Evolutionary conservation across 192 early-diverging fungal genomes (phyloP).

Genomic region (Backusella australiensis): DNA sequence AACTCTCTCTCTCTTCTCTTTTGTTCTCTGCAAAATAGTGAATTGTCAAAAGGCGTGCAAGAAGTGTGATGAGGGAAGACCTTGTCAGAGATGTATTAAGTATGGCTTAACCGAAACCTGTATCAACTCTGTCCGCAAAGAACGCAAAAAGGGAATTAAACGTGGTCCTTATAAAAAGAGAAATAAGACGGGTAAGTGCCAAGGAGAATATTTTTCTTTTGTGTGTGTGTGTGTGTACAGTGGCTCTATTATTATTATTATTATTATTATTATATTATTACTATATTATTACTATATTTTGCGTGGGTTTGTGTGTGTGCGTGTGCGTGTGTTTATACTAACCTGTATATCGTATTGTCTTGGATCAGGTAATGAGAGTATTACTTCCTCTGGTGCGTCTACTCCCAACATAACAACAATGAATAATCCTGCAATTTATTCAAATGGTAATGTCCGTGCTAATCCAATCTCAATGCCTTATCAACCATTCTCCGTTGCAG

Average conservation of each 20-base stretch:
- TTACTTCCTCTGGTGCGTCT: constrained; percentile 7
- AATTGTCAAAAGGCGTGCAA: constrained; percentile 90
- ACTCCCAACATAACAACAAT: background rate
- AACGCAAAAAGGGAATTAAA: constrained; percentile 79
- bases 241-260: background rate
- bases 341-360: background rate
- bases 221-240: no score
- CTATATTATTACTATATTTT: background rate
- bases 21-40: constrained; percentile 33
- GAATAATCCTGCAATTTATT: constrained; percentile 3
- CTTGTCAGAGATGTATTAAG: constrained; percentile 79
- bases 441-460: background rate
- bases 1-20: background rate
- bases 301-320: background rate
- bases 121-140: constrained; percentile 74
- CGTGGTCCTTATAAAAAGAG: constrained; percentile 79
- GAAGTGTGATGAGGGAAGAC: constrained; percentile 83
- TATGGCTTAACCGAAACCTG: constrained; percentile 66
- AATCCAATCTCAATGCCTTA: constrained; percentile 10
- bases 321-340: background rate
- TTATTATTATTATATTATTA: background rate
- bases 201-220: background rate
- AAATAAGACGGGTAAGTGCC: constrained; percentile 6
- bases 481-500: background rate
- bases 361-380: constrained; percentile 5